Conservation (phyloP, 768 basidiomycete genomes). For the Kwoniella newhampshirensis region DNA sequence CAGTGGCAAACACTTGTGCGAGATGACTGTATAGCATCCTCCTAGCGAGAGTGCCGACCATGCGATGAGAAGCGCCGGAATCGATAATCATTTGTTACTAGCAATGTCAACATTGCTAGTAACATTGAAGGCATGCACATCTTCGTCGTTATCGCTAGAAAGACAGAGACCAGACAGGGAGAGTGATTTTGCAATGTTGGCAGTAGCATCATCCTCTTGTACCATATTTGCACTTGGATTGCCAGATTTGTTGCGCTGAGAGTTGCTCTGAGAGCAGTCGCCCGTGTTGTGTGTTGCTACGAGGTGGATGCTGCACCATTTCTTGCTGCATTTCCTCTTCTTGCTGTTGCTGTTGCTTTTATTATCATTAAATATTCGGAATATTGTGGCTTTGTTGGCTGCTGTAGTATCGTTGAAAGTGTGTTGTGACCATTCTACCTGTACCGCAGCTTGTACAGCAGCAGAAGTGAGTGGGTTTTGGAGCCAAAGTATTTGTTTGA, state of each 20-base stretch:
- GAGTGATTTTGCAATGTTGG: not conserved
- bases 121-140: slow-evolving; percentile 1
- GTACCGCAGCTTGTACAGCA: slow-evolving; percentile 4
- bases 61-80: slow-evolving; percentile 20
- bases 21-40: not conserved
- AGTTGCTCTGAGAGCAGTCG: slow-evolving; percentile 5
- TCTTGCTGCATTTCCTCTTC: not conserved
- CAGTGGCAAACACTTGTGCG: too few species aligned
- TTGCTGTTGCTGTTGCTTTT: slow-evolving; percentile 1
- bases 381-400: not conserved
- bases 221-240: not conserved
- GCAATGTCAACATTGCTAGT: not conserved
- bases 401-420: not conserved
- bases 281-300: not conserved
- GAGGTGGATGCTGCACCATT: slow-evolving; percentile 6
- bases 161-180: not conserved
- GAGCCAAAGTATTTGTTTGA: slow-evolving; percentile 24
- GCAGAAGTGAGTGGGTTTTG: slow-evolving; percentile 5
- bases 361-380: not conserved
- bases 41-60: slow-evolving; percentile 2
- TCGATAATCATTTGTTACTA: slow-evolving; percentile 10
- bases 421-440: not conserved
- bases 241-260: not conserved
- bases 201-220: not conserved
- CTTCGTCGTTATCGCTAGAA: not conserved